A percentile compares a stretch with the other conserved stretches of the same genome.
Evolutionary conservation across 2,329 filamentous ascomycete genomes (phyloP).

Genomic region (Fusarium scirpi): DNA sequence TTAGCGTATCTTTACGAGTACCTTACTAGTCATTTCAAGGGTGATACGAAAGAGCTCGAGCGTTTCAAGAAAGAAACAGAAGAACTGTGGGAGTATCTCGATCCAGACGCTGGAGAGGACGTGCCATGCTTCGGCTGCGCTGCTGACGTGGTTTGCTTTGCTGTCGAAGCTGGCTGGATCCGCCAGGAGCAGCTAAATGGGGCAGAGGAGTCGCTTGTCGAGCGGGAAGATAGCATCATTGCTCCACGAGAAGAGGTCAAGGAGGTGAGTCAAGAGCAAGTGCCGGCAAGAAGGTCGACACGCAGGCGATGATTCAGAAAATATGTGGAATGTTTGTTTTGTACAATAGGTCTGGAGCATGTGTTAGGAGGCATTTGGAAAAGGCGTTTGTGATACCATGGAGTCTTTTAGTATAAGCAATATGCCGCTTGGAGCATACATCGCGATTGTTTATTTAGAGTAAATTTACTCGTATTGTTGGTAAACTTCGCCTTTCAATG

Average conservation of each 20-base stretch:
- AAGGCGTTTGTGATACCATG: conserved; percentile 35
- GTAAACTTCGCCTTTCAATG: neutral
- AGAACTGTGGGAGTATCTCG: conserved; percentile 66
- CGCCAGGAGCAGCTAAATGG: conserved; percentile 64
- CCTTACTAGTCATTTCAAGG: conserved; percentile 60
- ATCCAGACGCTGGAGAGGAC: conserved; percentile 61
- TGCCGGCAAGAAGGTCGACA: conserved; percentile 44
- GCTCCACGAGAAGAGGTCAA: conserved; percentile 45
- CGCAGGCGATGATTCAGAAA: conserved; percentile 27
- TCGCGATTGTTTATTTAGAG: neutral
- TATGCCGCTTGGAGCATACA: neutral
- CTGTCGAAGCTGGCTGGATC: conserved; percentile 69
- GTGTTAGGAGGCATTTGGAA: conserved; percentile 15
- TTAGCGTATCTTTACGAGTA: conserved; percentile 71
- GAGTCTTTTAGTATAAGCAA: neutral
- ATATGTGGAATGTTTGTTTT: conserved; percentile 2
- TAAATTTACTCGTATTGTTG: neutral
- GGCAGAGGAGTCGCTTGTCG: conserved; percentile 51
- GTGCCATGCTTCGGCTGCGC: conserved; percentile 66
- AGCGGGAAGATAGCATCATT: conserved; percentile 59
- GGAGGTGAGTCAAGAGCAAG: conserved; percentile 37
- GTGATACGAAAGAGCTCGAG: conserved; percentile 59
- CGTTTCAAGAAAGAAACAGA: conserved; percentile 61
- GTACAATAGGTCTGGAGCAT: conserved; percentile 4
- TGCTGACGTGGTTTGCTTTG: conserved; percentile 68